Percentiles rank a stretch among this genome's conserved stretches.
Conservation (phyloP, 2,329 filamentous ascomycete species). For the Fonsecaea nubica region DNA sequence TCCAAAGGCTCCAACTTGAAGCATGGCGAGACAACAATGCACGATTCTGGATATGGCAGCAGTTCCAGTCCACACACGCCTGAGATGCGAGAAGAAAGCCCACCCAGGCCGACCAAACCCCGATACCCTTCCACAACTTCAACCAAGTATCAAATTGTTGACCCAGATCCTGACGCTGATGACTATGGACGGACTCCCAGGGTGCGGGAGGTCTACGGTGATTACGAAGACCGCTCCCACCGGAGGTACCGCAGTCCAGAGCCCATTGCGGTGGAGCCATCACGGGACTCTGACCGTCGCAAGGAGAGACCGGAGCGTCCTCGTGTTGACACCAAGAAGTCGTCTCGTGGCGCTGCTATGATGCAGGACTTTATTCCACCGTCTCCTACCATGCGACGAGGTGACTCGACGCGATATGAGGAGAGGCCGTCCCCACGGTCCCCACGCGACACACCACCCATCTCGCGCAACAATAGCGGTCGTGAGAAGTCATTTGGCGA, state of each 20-base stretch:
- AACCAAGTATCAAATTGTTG: slow-evolving; percentile 37
- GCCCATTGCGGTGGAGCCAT: slow-evolving; percentile 22
- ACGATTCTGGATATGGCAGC: slow-evolving; percentile 51
- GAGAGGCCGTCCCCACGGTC: slow-evolving; percentile 32
- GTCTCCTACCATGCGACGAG: slow-evolving; percentile 25
- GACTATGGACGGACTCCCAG: slow-evolving; percentile 27
- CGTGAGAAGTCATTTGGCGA: slow-evolving; percentile 34
- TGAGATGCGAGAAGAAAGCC: slow-evolving; percentile 47
- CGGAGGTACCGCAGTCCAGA: slow-evolving; percentile 34
- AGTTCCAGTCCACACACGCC: slow-evolving; percentile 53
- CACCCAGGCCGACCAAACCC: slow-evolving; percentile 29
- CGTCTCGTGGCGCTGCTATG: slow-evolving; percentile 29
- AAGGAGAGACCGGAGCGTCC: slow-evolving; percentile 33
- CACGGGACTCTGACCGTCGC: slow-evolving; percentile 31
- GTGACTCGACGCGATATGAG: slow-evolving; percentile 32
- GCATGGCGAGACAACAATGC: slow-evolving; percentile 44
- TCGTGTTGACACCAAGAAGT: slow-evolving; percentile 32
- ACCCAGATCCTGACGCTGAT: slow-evolving; percentile 30
- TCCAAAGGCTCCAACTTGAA: slow-evolving; percentile 48
- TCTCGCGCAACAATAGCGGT: slow-evolving; percentile 34
- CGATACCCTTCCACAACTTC: slow-evolving; percentile 28
- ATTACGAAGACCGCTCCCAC: slow-evolving; percentile 23
- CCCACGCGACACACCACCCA: slow-evolving; percentile 30
- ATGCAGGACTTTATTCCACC: slow-evolving; percentile 26
- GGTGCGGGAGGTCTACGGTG: slow-evolving; percentile 26